Percentiles rank a stretch among this genome's conserved stretches.
These are phyloP conservation scores for Platanus orientalis DNA, from an alignment of 164 flowering plant species.

Conservation along the genomic window DNA sequence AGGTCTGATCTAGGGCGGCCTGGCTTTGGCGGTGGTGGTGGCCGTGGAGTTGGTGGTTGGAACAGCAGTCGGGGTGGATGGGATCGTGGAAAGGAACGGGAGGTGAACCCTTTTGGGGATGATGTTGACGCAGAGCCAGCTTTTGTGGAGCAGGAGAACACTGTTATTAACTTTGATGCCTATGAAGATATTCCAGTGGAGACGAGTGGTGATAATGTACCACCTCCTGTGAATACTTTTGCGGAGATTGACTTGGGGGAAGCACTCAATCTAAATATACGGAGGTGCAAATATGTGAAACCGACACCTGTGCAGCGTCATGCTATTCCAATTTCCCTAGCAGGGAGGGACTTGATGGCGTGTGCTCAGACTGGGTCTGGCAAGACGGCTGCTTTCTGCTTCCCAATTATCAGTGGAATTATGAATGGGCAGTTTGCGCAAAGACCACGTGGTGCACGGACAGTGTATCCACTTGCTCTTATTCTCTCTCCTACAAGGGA, in stretches of 20 bases:
- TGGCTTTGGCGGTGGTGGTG: constrained; percentile 16
- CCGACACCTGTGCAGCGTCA: constrained; percentile 82
- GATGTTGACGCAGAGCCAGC: constrained; percentile 33
- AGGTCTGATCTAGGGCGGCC: constrained; percentile 18
- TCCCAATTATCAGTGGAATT: constrained; percentile 75
- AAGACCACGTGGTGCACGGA: constrained; percentile 53
- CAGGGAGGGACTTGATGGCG: constrained; percentile 75
- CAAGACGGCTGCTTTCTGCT: constrained; percentile 86
- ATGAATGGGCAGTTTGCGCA: constrained; percentile 47
- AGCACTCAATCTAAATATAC: constrained; percentile 53
- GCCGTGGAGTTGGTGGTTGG: constrained; percentile 34
- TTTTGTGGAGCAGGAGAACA: constrained; percentile 44
- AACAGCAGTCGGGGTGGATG: constrained; percentile 40
- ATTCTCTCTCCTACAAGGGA: constrained; percentile 81
- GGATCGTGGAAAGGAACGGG: constrained; percentile 48
- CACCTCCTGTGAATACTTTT: constrained; percentile 65
- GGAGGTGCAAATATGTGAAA: constrained; percentile 71
- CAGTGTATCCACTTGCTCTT: constrained; percentile 67
- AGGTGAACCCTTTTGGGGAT: constrained; percentile 60
- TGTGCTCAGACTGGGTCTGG: constrained; percentile 89
- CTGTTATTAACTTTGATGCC: constrained; percentile 73
- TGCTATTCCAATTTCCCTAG: constrained; percentile 72
- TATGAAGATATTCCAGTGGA: constrained; percentile 82
- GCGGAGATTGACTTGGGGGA: constrained; percentile 74
- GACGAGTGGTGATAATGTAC: constrained; percentile 73